Percentiles rank a stretch among this genome's conserved stretches.
Conservation (phyloP, 2,329 filamentous ascomycete species). For the Pseudogymnoascus sp. region DNA sequence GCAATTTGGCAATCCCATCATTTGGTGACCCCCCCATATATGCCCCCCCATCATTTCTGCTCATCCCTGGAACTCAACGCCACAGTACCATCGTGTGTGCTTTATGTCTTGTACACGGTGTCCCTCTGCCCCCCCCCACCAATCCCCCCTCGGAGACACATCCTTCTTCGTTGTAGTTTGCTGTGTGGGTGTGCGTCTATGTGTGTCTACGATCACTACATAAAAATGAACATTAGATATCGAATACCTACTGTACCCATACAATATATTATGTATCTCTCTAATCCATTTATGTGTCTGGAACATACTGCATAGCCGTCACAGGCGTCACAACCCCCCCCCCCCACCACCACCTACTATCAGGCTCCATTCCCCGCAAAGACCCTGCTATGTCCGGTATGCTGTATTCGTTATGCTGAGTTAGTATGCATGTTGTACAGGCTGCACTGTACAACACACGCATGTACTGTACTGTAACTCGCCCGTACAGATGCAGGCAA, state of each 20-base stretch:
- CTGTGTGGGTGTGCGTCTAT: background rate
- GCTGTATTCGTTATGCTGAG: background rate
- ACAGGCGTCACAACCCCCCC: background rate
- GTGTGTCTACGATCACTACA: background rate
- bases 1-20: constrained; percentile 1
- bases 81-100: background rate
- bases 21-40: background rate
- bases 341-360: background rate
- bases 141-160: background rate
- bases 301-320: background rate
- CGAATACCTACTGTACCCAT: background rate
- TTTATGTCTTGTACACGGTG: background rate
- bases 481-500: background rate
- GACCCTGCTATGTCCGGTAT: background rate
- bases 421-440: background rate
- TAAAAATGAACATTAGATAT: background rate
- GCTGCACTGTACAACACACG: background rate
- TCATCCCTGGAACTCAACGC: background rate
- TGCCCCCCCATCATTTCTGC: background rate
- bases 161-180: background rate
- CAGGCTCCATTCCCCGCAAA: background rate
- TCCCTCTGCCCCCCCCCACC: background rate
- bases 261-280: background rate
- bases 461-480: background rate
- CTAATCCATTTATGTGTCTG: background rate